Evolutionary conservation across 768 basidiomycete species (phyloP).

Genomic region (Lactarius sp.): DNA sequence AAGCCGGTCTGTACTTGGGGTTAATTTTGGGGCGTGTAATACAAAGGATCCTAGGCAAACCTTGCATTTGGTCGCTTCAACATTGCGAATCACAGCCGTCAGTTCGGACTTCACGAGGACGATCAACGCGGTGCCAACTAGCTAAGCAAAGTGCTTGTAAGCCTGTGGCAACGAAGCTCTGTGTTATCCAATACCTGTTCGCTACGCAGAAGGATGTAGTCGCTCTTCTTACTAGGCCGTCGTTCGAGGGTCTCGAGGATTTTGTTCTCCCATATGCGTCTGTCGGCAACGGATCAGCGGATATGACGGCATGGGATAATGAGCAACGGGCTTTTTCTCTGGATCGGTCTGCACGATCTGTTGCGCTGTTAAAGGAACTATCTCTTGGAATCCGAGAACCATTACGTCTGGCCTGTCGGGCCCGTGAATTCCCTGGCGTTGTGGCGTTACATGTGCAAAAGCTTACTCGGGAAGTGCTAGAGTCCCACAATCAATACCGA

Average conservation of each 20-base stretch:
- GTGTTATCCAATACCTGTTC: conserved; percentile 61
- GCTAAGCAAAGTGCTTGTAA: conserved; percentile 39
- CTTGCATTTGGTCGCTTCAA: conserved; percentile 90
- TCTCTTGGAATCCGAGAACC: conserved; percentile 91
- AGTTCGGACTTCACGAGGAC: conserved; percentile 77
- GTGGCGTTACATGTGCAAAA: not conserved
- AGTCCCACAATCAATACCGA: not conserved
- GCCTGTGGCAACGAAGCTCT: not conserved
- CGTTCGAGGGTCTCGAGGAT: conserved; percentile 75
- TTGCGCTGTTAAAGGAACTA: conserved; percentile 95
- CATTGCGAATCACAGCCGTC: conserved; percentile 77
- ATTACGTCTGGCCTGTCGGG: conserved; percentile 75
- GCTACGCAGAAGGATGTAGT: conserved; percentile 84
- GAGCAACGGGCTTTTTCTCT: conserved; percentile 66
- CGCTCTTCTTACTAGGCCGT: conserved; percentile 58
- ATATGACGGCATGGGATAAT: not conserved
- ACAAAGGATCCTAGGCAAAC: conserved; percentile 35
- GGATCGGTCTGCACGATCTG: conserved; percentile 96
- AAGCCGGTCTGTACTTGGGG: conserved; percentile 59
- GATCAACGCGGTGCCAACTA: conserved; percentile 92
- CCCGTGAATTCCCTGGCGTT: not conserved
- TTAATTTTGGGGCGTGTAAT: not conserved
- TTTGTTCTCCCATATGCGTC: conserved; percentile 80
- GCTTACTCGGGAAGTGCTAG: conserved; percentile 45
- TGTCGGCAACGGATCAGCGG: conserved; percentile 30